A percentile compares a stretch with the other conserved stretches of the same genome.
Evolutionary conservation across 2,329 filamentous ascomycete genomes (phyloP).

Genomic region (Pseudofabraea citricarpa): DNA sequence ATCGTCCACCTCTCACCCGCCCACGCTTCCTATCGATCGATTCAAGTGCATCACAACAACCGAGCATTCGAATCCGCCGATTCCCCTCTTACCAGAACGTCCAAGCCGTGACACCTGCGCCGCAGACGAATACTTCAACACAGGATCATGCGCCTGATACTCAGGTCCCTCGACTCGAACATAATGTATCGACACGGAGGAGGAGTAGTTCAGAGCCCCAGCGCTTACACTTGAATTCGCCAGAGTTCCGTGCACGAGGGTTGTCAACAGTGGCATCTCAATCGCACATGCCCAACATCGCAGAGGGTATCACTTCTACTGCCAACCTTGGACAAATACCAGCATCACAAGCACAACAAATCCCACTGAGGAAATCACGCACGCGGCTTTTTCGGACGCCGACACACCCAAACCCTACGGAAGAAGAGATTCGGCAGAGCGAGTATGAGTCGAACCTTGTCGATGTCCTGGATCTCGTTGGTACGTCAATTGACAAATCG

Average conservation of each 20-base stretch:
- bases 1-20: neutral
- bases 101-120: neutral
- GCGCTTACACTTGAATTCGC: neutral
- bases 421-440: slow-evolving; percentile 6
- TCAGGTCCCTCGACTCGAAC: neutral
- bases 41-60: slow-evolving; percentile 4
- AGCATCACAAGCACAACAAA: neutral
- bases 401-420: slow-evolving; percentile 1
- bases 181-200: neutral
- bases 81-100: slow-evolving; percentile 6
- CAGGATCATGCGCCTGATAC: slow-evolving; percentile 1
- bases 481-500: slow-evolving; percentile 39
- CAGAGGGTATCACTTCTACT: slow-evolving; percentile 1
- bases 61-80: slow-evolving; percentile 20
- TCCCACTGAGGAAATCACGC: slow-evolving; percentile 3
- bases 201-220: slow-evolving; percentile 16
- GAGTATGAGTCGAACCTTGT: slow-evolving; percentile 61
- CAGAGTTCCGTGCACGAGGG: neutral
- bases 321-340: neutral
- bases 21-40: neutral
- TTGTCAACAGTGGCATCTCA: slow-evolving; percentile 1
- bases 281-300: slow-evolving; percentile 5
- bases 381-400: slow-evolving; percentile 11
- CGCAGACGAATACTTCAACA: neutral
- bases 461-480: slow-evolving; percentile 64